phyloP scores from a whole-genome alignment of 768 basidiomycete species.

The Amanita thiersii region DNA sequence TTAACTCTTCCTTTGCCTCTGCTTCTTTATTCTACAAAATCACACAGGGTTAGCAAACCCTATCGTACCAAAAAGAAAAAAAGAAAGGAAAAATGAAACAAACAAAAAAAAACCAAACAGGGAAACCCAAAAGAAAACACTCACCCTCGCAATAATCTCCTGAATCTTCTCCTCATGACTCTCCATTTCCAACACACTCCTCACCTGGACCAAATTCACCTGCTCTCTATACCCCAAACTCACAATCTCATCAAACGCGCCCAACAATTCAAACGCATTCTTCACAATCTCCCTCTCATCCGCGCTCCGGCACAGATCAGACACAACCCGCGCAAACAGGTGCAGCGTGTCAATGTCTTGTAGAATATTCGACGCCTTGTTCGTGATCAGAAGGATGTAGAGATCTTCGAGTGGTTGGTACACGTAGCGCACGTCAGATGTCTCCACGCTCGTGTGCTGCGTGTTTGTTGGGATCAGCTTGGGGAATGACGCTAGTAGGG shows the following conservation, averaged over 20 bases:
- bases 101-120: constrained; percentile 2
- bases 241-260: constrained; percentile 96
- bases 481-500: constrained; percentile 92
- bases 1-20: constrained; percentile 98
- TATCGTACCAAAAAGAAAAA: too few relatives aligned
- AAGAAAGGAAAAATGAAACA: too few relatives aligned
- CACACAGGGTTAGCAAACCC: constrained; percentile 1
- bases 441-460: constrained; percentile 96
- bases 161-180: constrained; percentile 93
- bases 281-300: constrained; percentile 86
- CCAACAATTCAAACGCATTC: constrained; percentile 88
- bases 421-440: constrained; percentile 90
- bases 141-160: constrained; percentile 91
- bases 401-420: constrained; percentile 96
- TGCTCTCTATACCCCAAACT: constrained; percentile 81
- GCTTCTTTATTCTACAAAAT: constrained; percentile 86
- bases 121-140: constrained; percentile 17
- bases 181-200: constrained; percentile 81
- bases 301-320: constrained; percentile 79
- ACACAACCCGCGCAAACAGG: constrained; percentile 89
- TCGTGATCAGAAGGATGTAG: constrained; percentile 95
- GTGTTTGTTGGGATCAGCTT: constrained; percentile 93
- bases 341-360: constrained; percentile 97
- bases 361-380: constrained; percentile 97
- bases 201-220: constrained; percentile 71